Base-by-base conservation (phyloP, 192 early-diverging fungal species). In the Umbelopsis sp. region DNA sequence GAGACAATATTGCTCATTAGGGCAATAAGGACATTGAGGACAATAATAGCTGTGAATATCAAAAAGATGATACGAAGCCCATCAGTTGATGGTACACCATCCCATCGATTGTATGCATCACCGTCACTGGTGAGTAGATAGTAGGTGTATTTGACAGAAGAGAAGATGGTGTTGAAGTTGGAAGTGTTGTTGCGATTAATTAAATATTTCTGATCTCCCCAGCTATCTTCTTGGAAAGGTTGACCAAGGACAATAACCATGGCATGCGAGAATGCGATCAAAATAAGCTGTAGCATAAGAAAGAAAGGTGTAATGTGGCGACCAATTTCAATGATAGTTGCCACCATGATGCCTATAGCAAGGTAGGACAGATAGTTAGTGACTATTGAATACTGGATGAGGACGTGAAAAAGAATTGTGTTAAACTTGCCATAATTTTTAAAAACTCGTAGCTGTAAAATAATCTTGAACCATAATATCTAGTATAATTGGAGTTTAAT, bases 1-100 rank as follows among this genome's bases (percentile, higher is more conserved):
- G 56, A 62, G 29, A 62, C 56, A 31, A 62, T 62, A 20, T 62
- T 62, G 31, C 56, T 62, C 56, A 62, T 62, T 2, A 62, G 56
- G 3, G 56, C 56, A 62, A 62, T 62, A 2, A 62, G 17, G 31
- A 62, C 56, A n/a, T 62, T 62, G 56, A 62, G 31, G 26, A 62
- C 56, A 36, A 62, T 62, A 34, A 62, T 62, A n/a, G 56, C 56
- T 2, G 56, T 62, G 20, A 62, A 62, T 34, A 62, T 31, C 31
- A 62, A 17, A 31, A 62, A 62, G 11, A 62, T 31, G 56, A 62
- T 62, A 8, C 56, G 26, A 2, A 62, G 26, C 4, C 25, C 56
- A n/a, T 62, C 56, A 2, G 56, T 62, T 11, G 56, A 62, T 20
- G 56, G 56, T 12, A 62, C 56, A 2, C 56, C 56, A 20, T 62